Conservation (phyloP, 179 eudicot species). For the Nepenthes alata region DNA sequence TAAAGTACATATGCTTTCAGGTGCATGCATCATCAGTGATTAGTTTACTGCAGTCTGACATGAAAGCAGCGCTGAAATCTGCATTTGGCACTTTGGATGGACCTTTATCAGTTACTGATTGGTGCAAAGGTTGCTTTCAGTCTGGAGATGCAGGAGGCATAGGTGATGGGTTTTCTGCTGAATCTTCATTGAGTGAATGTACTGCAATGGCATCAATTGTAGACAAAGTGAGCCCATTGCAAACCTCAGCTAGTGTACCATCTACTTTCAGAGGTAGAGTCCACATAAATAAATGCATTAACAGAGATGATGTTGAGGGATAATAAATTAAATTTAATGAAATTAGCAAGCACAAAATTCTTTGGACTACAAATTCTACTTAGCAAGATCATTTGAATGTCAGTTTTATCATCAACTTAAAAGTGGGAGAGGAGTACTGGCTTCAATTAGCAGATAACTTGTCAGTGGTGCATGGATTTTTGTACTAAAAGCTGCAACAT, state of each 20-base stretch:
- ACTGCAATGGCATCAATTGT: conserved; percentile 54
- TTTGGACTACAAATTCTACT: not conserved
- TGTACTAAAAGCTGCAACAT: no score
- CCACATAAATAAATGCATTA: not conserved
- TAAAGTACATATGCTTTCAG: conserved; percentile 35
- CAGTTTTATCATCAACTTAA: no score
- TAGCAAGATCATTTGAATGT: not conserved
- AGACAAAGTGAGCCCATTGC: conserved; percentile 69
- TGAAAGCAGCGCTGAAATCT: conserved; percentile 66
- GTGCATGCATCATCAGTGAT: conserved; percentile 83
- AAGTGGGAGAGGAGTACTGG: no score
- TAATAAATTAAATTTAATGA: not conserved
- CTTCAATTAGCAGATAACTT: no score
- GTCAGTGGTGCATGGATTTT: no score
- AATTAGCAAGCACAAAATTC: not conserved
- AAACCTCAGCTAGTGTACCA: conserved; percentile 46
- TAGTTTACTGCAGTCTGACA: conserved; percentile 77
- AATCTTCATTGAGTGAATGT: conserved; percentile 58
- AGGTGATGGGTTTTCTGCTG: conserved; percentile 66
- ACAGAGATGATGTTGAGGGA: not conserved
- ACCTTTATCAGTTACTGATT: conserved; percentile 73
- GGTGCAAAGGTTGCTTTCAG: conserved; percentile 82
- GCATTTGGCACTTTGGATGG: conserved; percentile 85
- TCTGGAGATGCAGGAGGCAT: conserved; percentile 46
- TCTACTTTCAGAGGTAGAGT: conserved; percentile 54